Percentiles rank a stretch among this genome's conserved stretches.
Evolutionary conservation across 1,139 yeast species (phyloP).

Genomic region (Suhomyces bolitotheri): DNA sequence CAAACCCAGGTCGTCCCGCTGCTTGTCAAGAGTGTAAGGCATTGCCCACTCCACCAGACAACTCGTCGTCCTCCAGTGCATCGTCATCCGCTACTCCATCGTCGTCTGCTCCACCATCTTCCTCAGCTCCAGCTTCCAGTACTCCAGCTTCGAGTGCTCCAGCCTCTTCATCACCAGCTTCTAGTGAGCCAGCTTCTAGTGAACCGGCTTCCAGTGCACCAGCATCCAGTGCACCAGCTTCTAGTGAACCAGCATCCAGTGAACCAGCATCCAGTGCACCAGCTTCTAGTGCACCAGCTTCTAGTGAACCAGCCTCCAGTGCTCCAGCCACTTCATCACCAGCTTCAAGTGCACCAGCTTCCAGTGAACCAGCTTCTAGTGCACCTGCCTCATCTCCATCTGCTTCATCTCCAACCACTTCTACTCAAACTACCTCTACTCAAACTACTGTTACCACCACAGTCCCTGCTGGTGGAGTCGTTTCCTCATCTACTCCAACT

Average conservation of each 20-base stretch:
- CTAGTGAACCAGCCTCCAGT: neutral
- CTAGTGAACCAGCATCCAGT: constrained; percentile 2
- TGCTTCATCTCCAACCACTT: neutral
- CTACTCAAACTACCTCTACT: neutral
- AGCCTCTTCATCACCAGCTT: neutral
- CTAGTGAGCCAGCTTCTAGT: constrained; percentile 2
- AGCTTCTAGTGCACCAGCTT: neutral
- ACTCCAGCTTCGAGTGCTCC: neutral
- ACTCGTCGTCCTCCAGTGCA: constrained; percentile 2
- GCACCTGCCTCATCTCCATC: constrained; percentile 4
- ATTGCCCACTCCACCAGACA: constrained; percentile 2
- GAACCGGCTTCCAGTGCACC: neutral
- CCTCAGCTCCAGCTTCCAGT: neutral
- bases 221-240: neutral
- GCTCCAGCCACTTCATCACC: neutral
- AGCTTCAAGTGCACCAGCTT: neutral
- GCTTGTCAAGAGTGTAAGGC: constrained; percentile 15
- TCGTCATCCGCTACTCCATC: constrained; percentile 3
- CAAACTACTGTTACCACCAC: neutral
- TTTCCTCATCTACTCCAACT: neutral
- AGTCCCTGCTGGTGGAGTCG: neutral
- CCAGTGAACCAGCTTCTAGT: neutral
- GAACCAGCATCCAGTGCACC: constrained; percentile 4
- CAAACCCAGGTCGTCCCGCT: constrained; percentile 19
- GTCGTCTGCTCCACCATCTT: constrained; percentile 1